Base-by-base conservation (phyloP, 805 yeast species). In the Cyberlindnera meyerae region DNA sequence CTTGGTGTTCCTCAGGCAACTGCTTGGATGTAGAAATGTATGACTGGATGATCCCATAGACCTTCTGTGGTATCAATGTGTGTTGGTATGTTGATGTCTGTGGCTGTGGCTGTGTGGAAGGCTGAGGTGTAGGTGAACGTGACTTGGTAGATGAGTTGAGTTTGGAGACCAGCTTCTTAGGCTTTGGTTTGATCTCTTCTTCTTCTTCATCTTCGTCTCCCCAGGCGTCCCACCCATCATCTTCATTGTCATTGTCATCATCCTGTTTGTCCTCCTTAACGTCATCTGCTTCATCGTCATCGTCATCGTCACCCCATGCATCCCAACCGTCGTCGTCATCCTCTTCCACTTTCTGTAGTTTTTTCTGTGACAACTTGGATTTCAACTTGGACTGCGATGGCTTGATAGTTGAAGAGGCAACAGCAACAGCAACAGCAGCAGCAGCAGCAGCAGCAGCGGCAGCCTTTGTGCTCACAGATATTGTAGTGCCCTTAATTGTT, bases 261-360 rank as follows among this genome's bases (percentile, higher is more conserved):
- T 25, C 18, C 18, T 29, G 27, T 13, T 28, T 13, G n/a, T 29
- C 27, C 11, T 21, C 26, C 8, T 34, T 11, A 11, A 25, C 15
- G n/a, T 33, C 28, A 6, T 24, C 26, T n/a, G 34, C 37, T 7
- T 25, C 31, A 6, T 29, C 29, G 8, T 42, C 39, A 8, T 42
- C 37, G 11, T 37, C 45, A 51, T 64, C 32, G 55, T 62, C 37
- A 29, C 37, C 52, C 55, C 55, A 50, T 5, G 44, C 48, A 28
- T 42, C 55, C 56, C 54, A 50, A 11, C 36, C 54, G 27, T 43
- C 55, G 26, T 44, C 45, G 1, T 37, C 41, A 11, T 37, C 36
- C 3, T 29, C 32, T 9, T 30, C 27, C 6, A 13, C 27, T 7
- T 21, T 21, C 11, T 7, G 11, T 7, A 18, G 22, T n/a, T 17